Base-by-base conservation (phyloP, 2,329 filamentous ascomycete species). In the Aspergillus sp. region DNA sequence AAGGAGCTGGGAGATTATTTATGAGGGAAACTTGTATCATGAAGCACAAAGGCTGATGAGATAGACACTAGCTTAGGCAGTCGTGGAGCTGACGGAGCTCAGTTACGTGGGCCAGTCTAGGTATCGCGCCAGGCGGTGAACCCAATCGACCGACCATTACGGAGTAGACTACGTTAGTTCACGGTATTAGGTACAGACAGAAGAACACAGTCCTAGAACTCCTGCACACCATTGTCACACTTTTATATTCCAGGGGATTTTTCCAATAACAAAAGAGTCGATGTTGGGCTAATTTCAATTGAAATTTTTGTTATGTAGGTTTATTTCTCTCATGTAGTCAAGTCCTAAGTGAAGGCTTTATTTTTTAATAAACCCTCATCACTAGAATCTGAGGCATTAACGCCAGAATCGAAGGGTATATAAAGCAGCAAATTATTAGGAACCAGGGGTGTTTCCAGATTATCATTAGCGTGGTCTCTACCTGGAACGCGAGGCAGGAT, bases 31-130 rank as follows among this genome's bases (percentile, higher is more conserved):
- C 56, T 62, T 61, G 50, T 55, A 65, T 64, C 18, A 36, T 61
- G 64, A 61, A 61, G 59, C 54, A 53, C 48, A 52, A 43, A 55
- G 57, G 59, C 60, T 45, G 26, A 50, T 61, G 26, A 30, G 26
- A 17, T 32, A 41, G 20, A 49, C 22, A 32, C 26, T 47, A 59
- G 53, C 52, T 30, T 65, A 74, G 71, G 68, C 69, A 74, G 69
- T 68, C 72, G 68, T 65, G 65, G 68, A 74, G 70, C 69, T 73
- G 67, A 71, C 70, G 70, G 69, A 72, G 70, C 70, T 71, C 64
- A 62, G 55, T 66, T 65, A 65, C 62, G 60, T 65, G 57, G 63
- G 60, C 59, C 55, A 53, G 57, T 48, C 30, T 3, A 30, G 34
- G 5, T 58, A 60, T 54, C 62, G 18, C 41, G 48, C 15, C 51